A percentile compares a stretch with the other conserved stretches of the same genome.
Conservation (phyloP, 306 rosid genomes). For the Macrotyloma uniflorum region DNA sequence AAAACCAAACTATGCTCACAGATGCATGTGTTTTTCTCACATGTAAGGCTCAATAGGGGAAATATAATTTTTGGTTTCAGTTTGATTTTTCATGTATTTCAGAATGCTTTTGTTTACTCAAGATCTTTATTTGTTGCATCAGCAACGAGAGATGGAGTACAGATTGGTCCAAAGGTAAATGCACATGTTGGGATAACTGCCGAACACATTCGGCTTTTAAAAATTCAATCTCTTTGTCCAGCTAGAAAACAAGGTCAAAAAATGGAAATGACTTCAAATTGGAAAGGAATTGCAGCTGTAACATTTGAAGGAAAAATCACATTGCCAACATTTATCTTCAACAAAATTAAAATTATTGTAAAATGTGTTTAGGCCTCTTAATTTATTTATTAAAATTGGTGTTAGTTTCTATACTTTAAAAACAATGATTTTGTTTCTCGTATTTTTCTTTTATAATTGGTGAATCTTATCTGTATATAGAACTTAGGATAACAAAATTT, state of each 20-base stretch:
- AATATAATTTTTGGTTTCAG: background rate
- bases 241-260: background rate
- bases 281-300: background rate
- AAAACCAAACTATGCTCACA: constrained; percentile 1
- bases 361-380: background rate
- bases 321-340: background rate
- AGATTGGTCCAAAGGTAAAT: constrained; percentile 36
- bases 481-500: background rate
- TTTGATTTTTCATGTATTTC: background rate
- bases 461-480: too few species aligned
- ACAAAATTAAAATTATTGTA: background rate
- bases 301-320: background rate
- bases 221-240: background rate
- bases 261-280: background rate
- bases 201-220: background rate
- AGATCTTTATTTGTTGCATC: constrained; percentile 18
- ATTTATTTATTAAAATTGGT: background rate
- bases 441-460: too few species aligned
- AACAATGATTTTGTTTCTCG: background rate
- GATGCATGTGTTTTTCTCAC: constrained; percentile 31
- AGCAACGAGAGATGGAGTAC: constrained; percentile 33
- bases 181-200: background rate
- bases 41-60: constrained; percentile 35
- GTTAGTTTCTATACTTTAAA: background rate
- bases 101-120: background rate